These are phyloP conservation scores for Rhynchosporium graminicola DNA, from an alignment of 2,329 filamentous ascomycete species.

Conservation along the genomic window DNA sequence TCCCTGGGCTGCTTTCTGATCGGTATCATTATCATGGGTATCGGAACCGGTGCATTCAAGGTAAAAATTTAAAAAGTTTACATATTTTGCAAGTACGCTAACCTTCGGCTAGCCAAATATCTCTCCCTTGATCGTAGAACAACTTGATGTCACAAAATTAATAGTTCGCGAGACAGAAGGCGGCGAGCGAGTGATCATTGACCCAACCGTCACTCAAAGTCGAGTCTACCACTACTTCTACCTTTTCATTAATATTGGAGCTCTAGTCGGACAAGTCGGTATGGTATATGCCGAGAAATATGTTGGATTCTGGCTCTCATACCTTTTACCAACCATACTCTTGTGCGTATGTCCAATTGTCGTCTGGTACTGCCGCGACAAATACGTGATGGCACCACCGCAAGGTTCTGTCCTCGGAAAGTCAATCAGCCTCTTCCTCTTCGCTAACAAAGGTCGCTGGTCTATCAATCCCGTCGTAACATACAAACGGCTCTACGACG, in stretches of 20 bases:
- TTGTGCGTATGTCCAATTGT: conserved; percentile 65
- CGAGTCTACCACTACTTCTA: conserved; percentile 72
- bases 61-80: neutral
- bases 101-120: conserved; percentile 54
- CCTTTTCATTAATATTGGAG: conserved; percentile 69
- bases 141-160: conserved; percentile 54
- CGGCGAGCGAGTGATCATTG: conserved; percentile 61
- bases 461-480: conserved; percentile 61
- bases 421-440: conserved; percentile 59
- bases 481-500: conserved; percentile 53
- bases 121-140: conserved; percentile 62
- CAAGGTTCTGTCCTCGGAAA: conserved; percentile 72
- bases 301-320: conserved; percentile 74
- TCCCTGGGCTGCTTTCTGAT: conserved; percentile 62
- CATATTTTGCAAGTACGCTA: neutral
- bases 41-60: conserved; percentile 73
- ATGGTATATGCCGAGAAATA: conserved; percentile 78
- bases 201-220: conserved; percentile 57
- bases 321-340: conserved; percentile 64
- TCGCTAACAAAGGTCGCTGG: conserved; percentile 65
- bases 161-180: conserved; percentile 50
- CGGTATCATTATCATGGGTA: conserved; percentile 64
- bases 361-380: conserved; percentile 57
- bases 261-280: conserved; percentile 56
- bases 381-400: conserved; percentile 64